Percentiles rank a stretch among this genome's conserved stretches.
Conservation (phyloP, 1,139 yeast genomes). For the Protomyces lactucae-debilis region DNA sequence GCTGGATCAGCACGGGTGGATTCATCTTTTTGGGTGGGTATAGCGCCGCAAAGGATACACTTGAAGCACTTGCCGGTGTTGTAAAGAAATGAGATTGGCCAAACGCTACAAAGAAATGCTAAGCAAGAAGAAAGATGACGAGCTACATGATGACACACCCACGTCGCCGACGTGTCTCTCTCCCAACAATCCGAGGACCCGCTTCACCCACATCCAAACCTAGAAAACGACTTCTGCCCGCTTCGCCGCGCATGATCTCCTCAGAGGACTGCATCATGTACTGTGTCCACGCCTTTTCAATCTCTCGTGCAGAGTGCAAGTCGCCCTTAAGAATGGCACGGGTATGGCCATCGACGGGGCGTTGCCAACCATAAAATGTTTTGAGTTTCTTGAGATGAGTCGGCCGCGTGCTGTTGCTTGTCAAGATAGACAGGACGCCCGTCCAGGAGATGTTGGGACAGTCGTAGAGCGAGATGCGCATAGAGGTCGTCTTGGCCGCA, state of each 20-base stretch:
- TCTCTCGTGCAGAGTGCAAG: slow-evolving; percentile 20
- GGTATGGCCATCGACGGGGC: slow-evolving; percentile 28
- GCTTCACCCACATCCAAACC: slow-evolving; percentile 15
- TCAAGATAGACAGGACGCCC: slow-evolving; percentile 28
- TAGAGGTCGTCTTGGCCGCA: slow-evolving; percentile 4
- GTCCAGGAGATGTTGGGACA: slow-evolving; percentile 32
- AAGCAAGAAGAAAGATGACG: not conserved
- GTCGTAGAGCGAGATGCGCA: slow-evolving; percentile 30
- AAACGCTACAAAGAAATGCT: not conserved
- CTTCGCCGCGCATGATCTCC: slow-evolving; percentile 7
- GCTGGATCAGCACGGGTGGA: slow-evolving; percentile 98
- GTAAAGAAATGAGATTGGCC: not conserved
- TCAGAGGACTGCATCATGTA: slow-evolving; percentile 24
- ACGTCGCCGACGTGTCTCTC: slow-evolving; percentile 3
- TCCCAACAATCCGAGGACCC: slow-evolving; percentile 10
- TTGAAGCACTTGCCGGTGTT: not conserved
- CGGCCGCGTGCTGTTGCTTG: slow-evolving; percentile 28
- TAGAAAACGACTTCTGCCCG: slow-evolving; percentile 3
- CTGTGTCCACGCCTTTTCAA: slow-evolving; percentile 30
- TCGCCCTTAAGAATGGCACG: slow-evolving; percentile 22
- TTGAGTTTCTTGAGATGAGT: slow-evolving; percentile 22
- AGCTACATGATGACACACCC: slow-evolving; percentile 10
- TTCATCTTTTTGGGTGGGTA: slow-evolving; percentile 93
- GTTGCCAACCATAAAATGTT: slow-evolving; percentile 29
- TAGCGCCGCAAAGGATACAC: slow-evolving; percentile 54